Evolutionary conservation across 148 eudicot species (phyloP).

Genomic region (Silene latifolia): DNA sequence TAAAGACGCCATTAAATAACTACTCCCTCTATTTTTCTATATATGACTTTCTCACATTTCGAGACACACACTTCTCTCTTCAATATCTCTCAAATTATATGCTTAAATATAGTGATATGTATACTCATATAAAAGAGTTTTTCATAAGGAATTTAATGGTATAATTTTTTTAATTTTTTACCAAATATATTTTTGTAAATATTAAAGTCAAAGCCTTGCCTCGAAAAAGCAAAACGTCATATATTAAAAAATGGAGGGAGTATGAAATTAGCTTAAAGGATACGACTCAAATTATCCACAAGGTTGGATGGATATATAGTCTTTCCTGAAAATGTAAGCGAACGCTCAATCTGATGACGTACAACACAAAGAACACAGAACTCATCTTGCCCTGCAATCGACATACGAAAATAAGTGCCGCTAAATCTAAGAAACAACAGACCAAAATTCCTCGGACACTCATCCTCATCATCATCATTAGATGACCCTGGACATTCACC

Average conservation of each 20-base stretch:
- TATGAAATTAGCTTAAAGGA: conserved; percentile 35
- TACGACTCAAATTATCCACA: conserved; percentile 69
- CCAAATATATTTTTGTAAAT: too few relatives aligned
- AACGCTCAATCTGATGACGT: conserved; percentile 41
- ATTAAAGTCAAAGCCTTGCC: too few relatives aligned
- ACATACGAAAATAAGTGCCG: background rate
- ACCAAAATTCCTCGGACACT: background rate
- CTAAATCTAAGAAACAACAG: background rate
- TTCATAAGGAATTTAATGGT: too few relatives aligned
- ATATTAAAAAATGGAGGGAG: too few relatives aligned
- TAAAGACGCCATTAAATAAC: background rate
- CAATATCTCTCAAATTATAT: too few relatives aligned
- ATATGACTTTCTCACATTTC: too few relatives aligned
- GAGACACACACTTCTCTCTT: too few relatives aligned
- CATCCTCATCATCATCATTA: background rate
- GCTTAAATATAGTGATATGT: too few relatives aligned
- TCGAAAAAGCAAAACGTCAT: too few relatives aligned
- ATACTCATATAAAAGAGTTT: too few relatives aligned
- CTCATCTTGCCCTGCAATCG: conserved; percentile 43
- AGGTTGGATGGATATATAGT: conserved; percentile 43
- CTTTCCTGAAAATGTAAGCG: conserved; percentile 31
- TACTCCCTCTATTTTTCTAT: too few relatives aligned
- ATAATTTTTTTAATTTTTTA: too few relatives aligned
- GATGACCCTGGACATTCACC: background rate
- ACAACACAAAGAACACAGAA: conserved; percentile 69